phyloP scores from a whole-genome alignment of 257 asterid species.

The Scutellaria baicalensis region DNA sequence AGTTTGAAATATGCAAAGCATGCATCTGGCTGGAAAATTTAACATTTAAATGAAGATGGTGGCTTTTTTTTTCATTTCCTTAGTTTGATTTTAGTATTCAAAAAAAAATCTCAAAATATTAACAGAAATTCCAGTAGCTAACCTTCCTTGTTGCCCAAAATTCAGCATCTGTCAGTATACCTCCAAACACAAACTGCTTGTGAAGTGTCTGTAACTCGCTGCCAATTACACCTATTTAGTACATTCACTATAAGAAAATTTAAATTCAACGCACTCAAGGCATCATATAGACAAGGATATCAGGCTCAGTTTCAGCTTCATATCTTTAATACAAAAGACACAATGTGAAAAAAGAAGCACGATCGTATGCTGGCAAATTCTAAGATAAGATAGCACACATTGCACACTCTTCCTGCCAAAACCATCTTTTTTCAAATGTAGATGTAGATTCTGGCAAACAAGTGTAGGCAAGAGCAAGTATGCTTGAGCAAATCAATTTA shows the following conservation, averaged over 20 bases:
- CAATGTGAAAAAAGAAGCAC: not conserved
- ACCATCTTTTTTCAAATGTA: too few relatives aligned
- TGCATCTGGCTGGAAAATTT: not conserved
- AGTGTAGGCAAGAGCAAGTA: not conserved
- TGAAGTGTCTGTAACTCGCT: slow-evolving; percentile 89
- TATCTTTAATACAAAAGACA: not conserved
- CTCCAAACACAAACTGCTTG: slow-evolving; percentile 79
- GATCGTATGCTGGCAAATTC: not conserved
- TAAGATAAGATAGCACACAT: not conserved
- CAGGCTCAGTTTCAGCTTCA: not conserved
- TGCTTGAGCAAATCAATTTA: not conserved
- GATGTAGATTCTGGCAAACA: too few relatives aligned
- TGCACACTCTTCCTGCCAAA: too few relatives aligned
- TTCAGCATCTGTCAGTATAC: slow-evolving; percentile 81
- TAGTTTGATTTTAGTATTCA: not conserved
- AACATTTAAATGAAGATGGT: not conserved
- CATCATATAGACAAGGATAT: slow-evolving; percentile 6
- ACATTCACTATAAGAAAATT: slow-evolving; percentile 18
- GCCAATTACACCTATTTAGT: slow-evolving; percentile 49
- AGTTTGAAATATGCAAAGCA: not conserved
- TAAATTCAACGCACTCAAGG: slow-evolving; percentile 13
- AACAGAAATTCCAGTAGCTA: slow-evolving; percentile 26
- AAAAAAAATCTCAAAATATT: not conserved
- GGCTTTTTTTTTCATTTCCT: not conserved
- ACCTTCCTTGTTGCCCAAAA: slow-evolving; percentile 99